Evolutionary conservation across 192 early-diverging fungal species (phyloP).

Genomic region (Spizellomyces punctatus): DNA sequence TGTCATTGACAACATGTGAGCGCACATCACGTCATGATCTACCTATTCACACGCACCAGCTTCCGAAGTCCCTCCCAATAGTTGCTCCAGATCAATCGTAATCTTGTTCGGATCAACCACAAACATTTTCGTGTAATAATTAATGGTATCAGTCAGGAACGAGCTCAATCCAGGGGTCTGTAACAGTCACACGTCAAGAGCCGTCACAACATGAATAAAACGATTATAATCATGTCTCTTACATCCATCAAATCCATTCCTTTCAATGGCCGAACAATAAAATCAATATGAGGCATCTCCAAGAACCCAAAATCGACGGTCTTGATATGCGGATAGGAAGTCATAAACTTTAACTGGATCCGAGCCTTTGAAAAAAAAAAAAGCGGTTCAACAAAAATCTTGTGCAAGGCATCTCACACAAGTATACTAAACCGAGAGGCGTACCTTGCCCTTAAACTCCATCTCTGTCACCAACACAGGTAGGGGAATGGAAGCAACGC

Average conservation of each 20-base stretch:
- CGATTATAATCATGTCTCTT: neutral
- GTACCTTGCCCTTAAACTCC: conserved; percentile 56
- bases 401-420: too few species aligned
- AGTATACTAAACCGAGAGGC: too few species aligned
- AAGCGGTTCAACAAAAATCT: conserved; percentile 4
- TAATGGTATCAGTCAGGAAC: conserved; percentile 54
- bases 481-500: conserved; percentile 80
- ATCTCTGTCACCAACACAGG: conserved; percentile 85
- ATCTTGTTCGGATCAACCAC: conserved; percentile 69
- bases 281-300: conserved; percentile 85
- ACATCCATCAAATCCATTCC: conserved; percentile 77
- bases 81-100: conserved; percentile 66
- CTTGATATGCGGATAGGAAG: conserved; percentile 85
- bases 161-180: conserved; percentile 80
- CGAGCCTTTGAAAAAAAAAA: conserved; percentile 61
- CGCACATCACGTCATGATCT: neutral
- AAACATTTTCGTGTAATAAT: conserved; percentile 1
- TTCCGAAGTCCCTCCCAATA: conserved; percentile 32
- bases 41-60: neutral
- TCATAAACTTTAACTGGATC: conserved; percentile 83
- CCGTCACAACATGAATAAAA: neutral
- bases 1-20: neutral
- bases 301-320: conserved; percentile 82
- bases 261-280: conserved; percentile 83
- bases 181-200: conserved; percentile 3